Conservation (phyloP, 2,329 filamentous ascomycete genomes). For the Alternaria gaisen region DNA sequence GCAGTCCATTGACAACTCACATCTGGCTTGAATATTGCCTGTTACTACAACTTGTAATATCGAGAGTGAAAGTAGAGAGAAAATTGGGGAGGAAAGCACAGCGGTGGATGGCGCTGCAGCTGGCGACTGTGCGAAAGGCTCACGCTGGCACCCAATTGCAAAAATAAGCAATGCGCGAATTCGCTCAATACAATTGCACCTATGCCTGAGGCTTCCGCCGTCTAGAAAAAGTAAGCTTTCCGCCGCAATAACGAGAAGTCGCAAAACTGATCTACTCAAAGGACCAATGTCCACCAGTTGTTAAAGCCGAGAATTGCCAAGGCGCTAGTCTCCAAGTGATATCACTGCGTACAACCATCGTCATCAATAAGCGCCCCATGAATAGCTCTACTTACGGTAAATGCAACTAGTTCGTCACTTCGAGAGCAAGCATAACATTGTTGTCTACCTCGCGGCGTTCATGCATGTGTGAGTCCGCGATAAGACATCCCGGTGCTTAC, state of each 20-base stretch:
- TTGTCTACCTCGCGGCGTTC: background rate
- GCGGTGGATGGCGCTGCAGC: too few relatives aligned
- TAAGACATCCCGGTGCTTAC: background rate
- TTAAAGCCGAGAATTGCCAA: background rate
- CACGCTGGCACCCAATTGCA: background rate
- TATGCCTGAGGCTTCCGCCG: background rate
- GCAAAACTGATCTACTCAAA: background rate
- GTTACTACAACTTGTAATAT: too few relatives aligned
- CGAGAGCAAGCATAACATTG: background rate
- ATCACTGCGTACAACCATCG: background rate
- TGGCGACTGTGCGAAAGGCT: background rate
- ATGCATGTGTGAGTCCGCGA: background rate
- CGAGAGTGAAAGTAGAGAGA: too few relatives aligned
- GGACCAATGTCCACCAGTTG: too few relatives aligned
- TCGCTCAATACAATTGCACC: fast-evolving
- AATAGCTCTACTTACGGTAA: background rate
- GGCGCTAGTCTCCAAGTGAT: background rate
- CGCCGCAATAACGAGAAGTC: background rate
- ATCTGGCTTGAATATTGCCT: too few relatives aligned
- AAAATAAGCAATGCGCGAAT: background rate
- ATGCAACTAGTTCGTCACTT: background rate
- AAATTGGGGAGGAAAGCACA: too few relatives aligned
- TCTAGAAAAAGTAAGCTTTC: background rate
- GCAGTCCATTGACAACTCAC: too few relatives aligned
- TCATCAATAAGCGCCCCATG: background rate